These are phyloP conservation scores for Lyophyllum atratum DNA, from an alignment of 768 basidiomycete species.

Conservation along the genomic window DNA sequence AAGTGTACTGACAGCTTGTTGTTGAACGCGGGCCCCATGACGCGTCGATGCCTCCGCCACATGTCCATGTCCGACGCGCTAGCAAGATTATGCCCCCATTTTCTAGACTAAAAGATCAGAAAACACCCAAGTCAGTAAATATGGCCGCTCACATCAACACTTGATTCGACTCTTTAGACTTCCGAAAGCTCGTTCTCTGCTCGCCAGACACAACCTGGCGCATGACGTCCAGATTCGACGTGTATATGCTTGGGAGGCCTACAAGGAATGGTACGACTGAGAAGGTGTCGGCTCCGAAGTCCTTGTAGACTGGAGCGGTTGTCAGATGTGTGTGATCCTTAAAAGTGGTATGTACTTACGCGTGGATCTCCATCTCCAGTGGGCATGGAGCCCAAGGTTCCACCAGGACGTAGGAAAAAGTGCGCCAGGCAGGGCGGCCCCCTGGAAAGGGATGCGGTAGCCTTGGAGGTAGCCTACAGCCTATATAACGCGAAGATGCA, in stretches of 20 bases:
- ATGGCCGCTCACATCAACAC: background rate
- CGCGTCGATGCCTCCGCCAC: constrained; percentile 46
- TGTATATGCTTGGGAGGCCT: constrained; percentile 37
- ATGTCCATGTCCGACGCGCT: constrained; percentile 31
- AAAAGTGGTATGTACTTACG: constrained; percentile 10
- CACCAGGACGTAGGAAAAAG: constrained; percentile 40
- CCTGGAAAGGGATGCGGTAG: constrained; percentile 37
- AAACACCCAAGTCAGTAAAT: background rate
- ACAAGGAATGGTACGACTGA: constrained; percentile 39
- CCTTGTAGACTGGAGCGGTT: constrained; percentile 30
- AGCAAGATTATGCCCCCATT: constrained; percentile 10
- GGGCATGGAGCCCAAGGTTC: constrained; percentile 35
- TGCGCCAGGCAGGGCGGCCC: constrained; percentile 34
- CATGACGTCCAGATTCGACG: constrained; percentile 47
- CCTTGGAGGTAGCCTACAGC: constrained; percentile 37
- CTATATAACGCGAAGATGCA: constrained; percentile 19
- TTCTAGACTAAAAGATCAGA: background rate
- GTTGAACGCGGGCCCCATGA: constrained; percentile 46
- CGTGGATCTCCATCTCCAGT: constrained; percentile 34
- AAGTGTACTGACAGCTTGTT: constrained; percentile 32
- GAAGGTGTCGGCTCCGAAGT: constrained; percentile 35
- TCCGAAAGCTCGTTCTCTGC: constrained; percentile 32
- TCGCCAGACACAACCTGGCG: constrained; percentile 42
- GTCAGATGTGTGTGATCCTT: background rate
- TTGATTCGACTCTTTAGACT: background rate